Evolutionary conservation across 2,329 filamentous ascomycete species (phyloP), one percentile per base, ranked within the genome.

Genomic region (Emmonsiellopsis sp.): DNA sequence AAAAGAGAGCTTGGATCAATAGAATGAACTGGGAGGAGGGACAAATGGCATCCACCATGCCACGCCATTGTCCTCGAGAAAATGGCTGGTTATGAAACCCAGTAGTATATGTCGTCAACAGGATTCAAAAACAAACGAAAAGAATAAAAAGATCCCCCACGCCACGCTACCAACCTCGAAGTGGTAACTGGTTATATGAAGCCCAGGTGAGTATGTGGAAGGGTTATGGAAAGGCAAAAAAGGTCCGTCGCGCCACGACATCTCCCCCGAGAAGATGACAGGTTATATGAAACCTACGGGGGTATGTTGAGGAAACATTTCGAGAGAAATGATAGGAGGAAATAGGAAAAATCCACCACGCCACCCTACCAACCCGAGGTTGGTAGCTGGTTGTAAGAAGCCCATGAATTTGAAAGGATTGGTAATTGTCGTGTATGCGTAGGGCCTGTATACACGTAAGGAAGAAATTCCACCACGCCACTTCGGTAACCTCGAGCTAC

Each of bases 121-220:
- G 20, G 20, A 26, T 26, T 26, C 20, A 5, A 26, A 26, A 26
- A 26, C 20, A 26, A 26, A 26, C 20, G 20, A 26, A 5, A 26
- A 40, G 15, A 15, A 40, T 40, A 40, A 40, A 6, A 40, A 40
- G 37, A 40, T 40, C 42, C 6, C 13, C 42, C 11, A 44, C 42
- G 42, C 42, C 42, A 44, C 42, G 5, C 16, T 15, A 44, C 9
- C 20, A 31, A 49, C 51, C 51, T 53, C 51, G 42, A 53, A 37
- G 16, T 32, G 20, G n/a, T 0, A 31, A 30, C 40, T 53, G 44
- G 48, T 54, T 54, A 44, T 46, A 51, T 38, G 15, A n/a, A n/a
- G 48, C 31, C 26, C 46, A 32, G 30, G 34, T 4, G 20, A 35
- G 26, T n/a, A 49, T 13, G 15, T 15, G 3, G 11, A 40, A 40